These are phyloP conservation scores for Coleophoma cylindrospora DNA, from an alignment of 2,329 filamentous ascomycete species.

Conservation along the genomic window DNA sequence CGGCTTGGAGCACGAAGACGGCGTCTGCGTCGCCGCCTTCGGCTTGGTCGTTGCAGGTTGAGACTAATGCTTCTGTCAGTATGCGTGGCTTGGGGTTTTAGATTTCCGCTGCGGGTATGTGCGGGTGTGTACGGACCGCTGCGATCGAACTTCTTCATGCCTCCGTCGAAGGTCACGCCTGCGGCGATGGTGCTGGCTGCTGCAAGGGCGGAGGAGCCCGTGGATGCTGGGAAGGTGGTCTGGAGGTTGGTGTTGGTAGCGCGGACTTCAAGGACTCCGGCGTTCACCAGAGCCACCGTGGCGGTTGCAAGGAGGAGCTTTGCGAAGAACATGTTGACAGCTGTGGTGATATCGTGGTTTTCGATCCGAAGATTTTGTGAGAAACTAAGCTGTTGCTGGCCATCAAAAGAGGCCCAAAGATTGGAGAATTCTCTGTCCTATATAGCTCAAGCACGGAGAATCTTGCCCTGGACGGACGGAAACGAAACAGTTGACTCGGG, in stretches of 20 bases:
- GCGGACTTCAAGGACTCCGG: background rate
- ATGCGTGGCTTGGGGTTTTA: too few relatives aligned
- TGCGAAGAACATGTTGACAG: background rate
- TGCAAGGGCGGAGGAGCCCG: background rate
- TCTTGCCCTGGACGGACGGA: background rate
- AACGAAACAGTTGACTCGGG: background rate
- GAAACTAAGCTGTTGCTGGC: background rate
- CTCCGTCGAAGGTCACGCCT: background rate
- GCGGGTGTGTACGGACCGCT: background rate
- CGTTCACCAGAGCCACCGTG: background rate
- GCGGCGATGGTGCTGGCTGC: background rate
- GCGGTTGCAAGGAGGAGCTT: background rate
- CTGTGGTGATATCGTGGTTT: background rate
- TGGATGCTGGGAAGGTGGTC: background rate
- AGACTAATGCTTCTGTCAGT: background rate
- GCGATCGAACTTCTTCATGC: background rate
- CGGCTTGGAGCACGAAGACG: constrained; percentile 21
- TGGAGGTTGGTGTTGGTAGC: constrained; percentile 2
- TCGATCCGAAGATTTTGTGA: background rate
- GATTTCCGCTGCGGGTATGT: background rate
- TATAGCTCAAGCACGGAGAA: background rate
- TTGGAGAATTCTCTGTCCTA: background rate
- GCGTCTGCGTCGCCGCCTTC: constrained; percentile 31
- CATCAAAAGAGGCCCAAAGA: background rate
- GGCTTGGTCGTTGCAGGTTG: constrained; percentile 17